Evolutionary conservation across 768 basidiomycete genomes (phyloP).

Genomic region (Boletus eberwhitei): DNA sequence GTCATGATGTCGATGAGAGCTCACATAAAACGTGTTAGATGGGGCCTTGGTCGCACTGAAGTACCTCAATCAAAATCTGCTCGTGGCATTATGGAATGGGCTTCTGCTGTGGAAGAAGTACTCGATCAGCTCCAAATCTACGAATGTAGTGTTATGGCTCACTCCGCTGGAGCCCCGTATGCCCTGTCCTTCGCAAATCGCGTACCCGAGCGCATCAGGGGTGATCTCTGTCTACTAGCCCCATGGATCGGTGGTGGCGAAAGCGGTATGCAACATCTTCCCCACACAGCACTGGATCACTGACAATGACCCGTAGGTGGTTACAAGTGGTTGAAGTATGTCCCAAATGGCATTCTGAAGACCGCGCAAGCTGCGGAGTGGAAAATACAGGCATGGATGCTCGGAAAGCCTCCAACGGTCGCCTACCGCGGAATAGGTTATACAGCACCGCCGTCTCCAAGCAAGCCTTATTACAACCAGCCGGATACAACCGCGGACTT

Average conservation of each 20-base stretch:
- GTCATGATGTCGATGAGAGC: constrained; percentile 3
- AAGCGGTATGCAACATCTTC: constrained; percentile 55
- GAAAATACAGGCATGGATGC: constrained; percentile 95
- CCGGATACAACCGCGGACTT: constrained; percentile 17
- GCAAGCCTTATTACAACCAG: constrained; percentile 26
- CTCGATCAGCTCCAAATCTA: constrained; percentile 75
- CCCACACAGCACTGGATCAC: background rate
- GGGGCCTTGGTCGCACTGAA: constrained; percentile 91
- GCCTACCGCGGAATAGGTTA: constrained; percentile 86
- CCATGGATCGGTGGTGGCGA: constrained; percentile 96
- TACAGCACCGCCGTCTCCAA: constrained; percentile 43
- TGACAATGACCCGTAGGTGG: constrained; percentile 47
- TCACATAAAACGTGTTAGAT: constrained; percentile 42
- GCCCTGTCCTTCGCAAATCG: constrained; percentile 84
- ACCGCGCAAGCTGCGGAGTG: constrained; percentile 97
- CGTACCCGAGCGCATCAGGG: constrained; percentile 69
- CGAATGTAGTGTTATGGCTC: constrained; percentile 87
- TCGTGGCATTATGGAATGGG: constrained; percentile 88
- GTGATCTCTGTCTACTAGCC: constrained; percentile 84
- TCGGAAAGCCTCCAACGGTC: constrained; percentile 89
- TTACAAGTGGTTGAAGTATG: constrained; percentile 96
- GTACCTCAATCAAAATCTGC: constrained; percentile 59
- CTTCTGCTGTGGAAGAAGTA: constrained; percentile 85
- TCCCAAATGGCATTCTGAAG: constrained; percentile 88
- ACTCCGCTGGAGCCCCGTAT: constrained; percentile 94